Evolutionary conservation across 805 yeast species (phyloP), one percentile per base, ranked within the genome.

Genomic region (Nakazawaea molendinolei): DNA sequence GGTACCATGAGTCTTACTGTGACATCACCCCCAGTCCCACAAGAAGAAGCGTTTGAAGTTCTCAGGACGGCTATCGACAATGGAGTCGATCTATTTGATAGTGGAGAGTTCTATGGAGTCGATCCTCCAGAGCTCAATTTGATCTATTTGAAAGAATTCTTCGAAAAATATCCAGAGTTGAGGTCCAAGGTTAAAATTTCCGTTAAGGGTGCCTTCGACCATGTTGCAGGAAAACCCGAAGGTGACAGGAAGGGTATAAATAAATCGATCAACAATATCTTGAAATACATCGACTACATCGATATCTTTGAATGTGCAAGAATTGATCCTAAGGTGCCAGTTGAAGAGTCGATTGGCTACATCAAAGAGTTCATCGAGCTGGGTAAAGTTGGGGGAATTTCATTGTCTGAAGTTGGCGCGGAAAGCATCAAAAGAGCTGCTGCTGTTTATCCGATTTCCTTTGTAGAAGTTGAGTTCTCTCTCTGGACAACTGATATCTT

Each of bases 1-100:
- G 95, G 96, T 30, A 67, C 86, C 44, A 85, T 87, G 95, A 73
- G 81, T 39, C 65, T 84, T 53, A 83, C 95, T 1, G 76, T 84
- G 85, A 66, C 69, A 26, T 71, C 79, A 0, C 53, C 48, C 0
- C 86, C 85, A 23, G 55, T 70, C 23, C 69, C 80, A 6, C 54
- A 66, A 34, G 75, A 69, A 14, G 61, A 65, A 36, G 76, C 83
- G 2, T 63, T 76, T 41, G 71, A 60, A 8, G 58, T 73, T 3
- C 61, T 86, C 52, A 66, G 73, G 39, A 59, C 63, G 23, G 79
- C 81, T 19, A 53, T 74, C 21, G 62, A 65, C 20, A 49, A 54
- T 41, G 65, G 76, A 43, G 63, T 74, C 56, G 58, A 56, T 8
- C 68, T 80, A 40, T 60, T 83, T 56, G 85, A 85, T 50, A 77